Conservation (phyloP, 345 rosid species). For the Mangifera indica region DNA sequence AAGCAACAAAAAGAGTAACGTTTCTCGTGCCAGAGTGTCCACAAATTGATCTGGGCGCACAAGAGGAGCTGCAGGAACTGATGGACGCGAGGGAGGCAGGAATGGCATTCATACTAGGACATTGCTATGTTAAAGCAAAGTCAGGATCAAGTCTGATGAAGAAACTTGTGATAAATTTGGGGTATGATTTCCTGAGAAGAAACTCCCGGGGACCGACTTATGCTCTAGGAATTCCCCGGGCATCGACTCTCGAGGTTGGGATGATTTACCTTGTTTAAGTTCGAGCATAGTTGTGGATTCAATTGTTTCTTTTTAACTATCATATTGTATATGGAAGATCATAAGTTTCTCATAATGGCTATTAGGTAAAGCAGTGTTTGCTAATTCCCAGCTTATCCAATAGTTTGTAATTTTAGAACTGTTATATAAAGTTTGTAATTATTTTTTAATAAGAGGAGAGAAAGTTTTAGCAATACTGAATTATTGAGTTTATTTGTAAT, state of each 20-base stretch:
- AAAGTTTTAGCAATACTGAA: too few relatives aligned
- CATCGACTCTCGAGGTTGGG: constrained; percentile 93
- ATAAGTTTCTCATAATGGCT: neutral
- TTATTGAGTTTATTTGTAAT: too few relatives aligned
- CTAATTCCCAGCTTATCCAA: neutral
- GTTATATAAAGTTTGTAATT: too few relatives aligned
- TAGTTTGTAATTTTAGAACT: neutral
- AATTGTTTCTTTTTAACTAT: neutral
- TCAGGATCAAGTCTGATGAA: constrained; percentile 84
- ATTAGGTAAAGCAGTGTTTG: too few relatives aligned
- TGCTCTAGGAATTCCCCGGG: constrained; percentile 71
- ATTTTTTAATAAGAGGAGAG: too few relatives aligned
- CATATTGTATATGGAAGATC: constrained; percentile 23
- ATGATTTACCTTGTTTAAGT: constrained; percentile 75
- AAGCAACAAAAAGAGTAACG: constrained; percentile 61
- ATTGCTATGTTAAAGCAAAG: constrained; percentile 78
- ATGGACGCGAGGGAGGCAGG: constrained; percentile 93
- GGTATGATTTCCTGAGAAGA: constrained; percentile 85
- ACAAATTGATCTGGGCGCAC: constrained; percentile 34
- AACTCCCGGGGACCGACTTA: constrained; percentile 77
- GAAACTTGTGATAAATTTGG: constrained; percentile 73
- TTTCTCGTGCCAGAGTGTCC: constrained; percentile 71
- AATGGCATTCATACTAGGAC: constrained; percentile 88
- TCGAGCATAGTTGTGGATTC: constrained; percentile 10
- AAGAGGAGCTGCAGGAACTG: constrained; percentile 72